Evolutionary conservation across 176 grass and related monocot species (phyloP).

Genomic region (Aegilops speltoides): DNA sequence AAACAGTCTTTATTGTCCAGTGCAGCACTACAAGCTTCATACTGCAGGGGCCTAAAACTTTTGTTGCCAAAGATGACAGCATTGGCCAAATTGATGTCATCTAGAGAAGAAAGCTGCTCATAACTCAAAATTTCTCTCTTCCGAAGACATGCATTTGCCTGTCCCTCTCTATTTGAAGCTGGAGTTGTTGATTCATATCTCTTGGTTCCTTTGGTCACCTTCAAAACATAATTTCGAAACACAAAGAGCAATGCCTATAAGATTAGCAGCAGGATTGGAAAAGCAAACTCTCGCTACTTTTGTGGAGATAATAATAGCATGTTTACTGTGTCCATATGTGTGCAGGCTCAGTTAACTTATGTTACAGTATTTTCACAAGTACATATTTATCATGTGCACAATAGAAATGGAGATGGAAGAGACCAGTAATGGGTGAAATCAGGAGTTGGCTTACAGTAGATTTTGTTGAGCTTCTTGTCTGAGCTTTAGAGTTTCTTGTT

Average conservation of each 20-base stretch:
- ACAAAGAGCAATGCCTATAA: not conserved
- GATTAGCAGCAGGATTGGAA: not conserved
- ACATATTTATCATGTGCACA: slow-evolving; percentile 6
- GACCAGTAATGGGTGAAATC: not conserved
- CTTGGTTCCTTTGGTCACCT: slow-evolving; percentile 37
- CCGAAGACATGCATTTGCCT: slow-evolving; percentile 12
- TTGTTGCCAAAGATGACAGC: slow-evolving; percentile 82
- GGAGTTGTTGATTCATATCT: slow-evolving; percentile 35
- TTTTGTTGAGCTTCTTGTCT: slow-evolving; percentile 31
- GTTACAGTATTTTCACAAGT: not conserved
- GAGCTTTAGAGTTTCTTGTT: slow-evolving; percentile 18
- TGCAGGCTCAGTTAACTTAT: not conserved
- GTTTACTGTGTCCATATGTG: not conserved
- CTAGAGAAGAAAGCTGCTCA: slow-evolving; percentile 55
- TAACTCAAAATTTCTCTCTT: slow-evolving; percentile 48
- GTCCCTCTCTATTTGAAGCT: slow-evolving; percentile 24
- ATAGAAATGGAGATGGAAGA: not conserved
- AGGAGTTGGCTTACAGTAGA: slow-evolving; percentile 37
- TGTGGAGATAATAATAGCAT: not conserved
- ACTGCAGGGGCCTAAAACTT: slow-evolving; percentile 74
- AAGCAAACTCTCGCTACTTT: not conserved
- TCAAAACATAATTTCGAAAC: slow-evolving; percentile 9
- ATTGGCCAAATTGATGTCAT: slow-evolving; percentile 76
- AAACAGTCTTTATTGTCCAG: slow-evolving; percentile 68
- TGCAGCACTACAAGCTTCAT: slow-evolving; percentile 76